Evolutionary conservation across 495 filamentous ascomycete species (phyloP).

Genomic region (Aspergillus egyptiacus): DNA sequence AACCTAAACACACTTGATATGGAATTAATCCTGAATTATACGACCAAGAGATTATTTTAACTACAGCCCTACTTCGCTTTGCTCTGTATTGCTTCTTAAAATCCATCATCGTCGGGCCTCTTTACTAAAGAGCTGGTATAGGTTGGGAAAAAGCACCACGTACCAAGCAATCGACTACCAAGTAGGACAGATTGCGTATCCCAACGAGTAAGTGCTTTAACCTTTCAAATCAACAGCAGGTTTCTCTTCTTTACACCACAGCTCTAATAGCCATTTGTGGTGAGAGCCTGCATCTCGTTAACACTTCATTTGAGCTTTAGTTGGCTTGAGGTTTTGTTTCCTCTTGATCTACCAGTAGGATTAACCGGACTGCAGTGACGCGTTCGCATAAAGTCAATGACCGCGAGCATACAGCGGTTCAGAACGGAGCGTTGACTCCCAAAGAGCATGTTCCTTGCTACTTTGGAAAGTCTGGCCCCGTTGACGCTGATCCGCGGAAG

Average conservation of each 20-base stretch:
- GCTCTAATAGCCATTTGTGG: no score
- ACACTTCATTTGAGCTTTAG: no score
- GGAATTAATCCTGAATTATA: not conserved
- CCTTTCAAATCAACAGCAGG: no score
- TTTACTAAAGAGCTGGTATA: not conserved
- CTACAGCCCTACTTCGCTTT: no score
- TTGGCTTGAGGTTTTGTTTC: no score
- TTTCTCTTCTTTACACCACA: no score
- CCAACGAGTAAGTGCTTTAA: not conserved
- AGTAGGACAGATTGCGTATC: not conserved
- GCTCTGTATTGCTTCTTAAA: not conserved
- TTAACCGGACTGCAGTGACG: slow-evolving; percentile 60
- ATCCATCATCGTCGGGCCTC: not conserved
- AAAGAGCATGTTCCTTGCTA: slow-evolving; percentile 78
- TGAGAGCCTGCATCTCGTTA: no score
- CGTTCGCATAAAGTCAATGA: slow-evolving; percentile 90
- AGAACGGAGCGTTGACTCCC: slow-evolving; percentile 54
- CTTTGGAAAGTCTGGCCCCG: slow-evolving; percentile 83
- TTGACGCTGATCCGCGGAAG: slow-evolving; percentile 80
- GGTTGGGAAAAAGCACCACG: not conserved
- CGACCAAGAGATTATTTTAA: no score
- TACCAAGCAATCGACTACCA: not conserved
- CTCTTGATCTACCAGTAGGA: not conserved
- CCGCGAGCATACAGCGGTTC: slow-evolving; percentile 69
- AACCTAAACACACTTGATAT: no score